Base-by-base conservation (phyloP, 306 rosid genomes). In the Rosa multiflora region DNA sequence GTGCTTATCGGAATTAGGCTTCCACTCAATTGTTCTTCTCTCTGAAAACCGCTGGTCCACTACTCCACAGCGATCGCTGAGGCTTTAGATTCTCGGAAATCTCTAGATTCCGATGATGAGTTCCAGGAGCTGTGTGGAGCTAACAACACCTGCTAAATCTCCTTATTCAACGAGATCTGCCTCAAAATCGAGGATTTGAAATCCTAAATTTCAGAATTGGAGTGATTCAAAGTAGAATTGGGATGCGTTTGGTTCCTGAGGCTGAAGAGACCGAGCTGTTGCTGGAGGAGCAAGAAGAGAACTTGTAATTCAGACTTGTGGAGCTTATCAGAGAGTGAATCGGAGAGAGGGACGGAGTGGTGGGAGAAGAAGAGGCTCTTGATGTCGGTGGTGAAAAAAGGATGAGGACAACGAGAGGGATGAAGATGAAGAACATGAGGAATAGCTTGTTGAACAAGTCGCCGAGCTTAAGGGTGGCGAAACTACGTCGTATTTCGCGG, bases 301-400 rank as follows among this genome's bases (percentile, higher is more conserved):
- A 98, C 99, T 21, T 86, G 92, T 70, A 95, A 77, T 83, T 95
- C 96, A 2, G 98, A 88, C 69, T 95, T 97, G 82, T 83, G 90
- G 87, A 91, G 78, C 75, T 79, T 85, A 42, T 84, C 97, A 46
- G 83, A 0, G 80, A 87, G 40, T 15, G 90, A 83, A 75, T 82
- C 88, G 74, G 74, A 69, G 14, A 70, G 69, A 14, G 79, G 0
- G 55, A 82, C 47, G 37, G 89, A 79, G 88, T 79, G 7, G 59
- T 11, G 29, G 77, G 90, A 64, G 86, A 92, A 91, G 81, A 88
- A 81, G 26, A 23, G 26, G 26, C 26, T 23, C 26, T 23, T 23
- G 26, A 23, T 23, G 26, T 23, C 26, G 26, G 26, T 23, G 26
- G 26, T 23, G 26, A 23, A 23, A 23, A 23, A 0, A 23, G 26